Percentiles rank a stretch among this genome's conserved stretches.
Evolutionary conservation across 2,329 filamentous ascomycete genomes (phyloP).

Genomic region (Dactylellina drechsleri): DNA sequence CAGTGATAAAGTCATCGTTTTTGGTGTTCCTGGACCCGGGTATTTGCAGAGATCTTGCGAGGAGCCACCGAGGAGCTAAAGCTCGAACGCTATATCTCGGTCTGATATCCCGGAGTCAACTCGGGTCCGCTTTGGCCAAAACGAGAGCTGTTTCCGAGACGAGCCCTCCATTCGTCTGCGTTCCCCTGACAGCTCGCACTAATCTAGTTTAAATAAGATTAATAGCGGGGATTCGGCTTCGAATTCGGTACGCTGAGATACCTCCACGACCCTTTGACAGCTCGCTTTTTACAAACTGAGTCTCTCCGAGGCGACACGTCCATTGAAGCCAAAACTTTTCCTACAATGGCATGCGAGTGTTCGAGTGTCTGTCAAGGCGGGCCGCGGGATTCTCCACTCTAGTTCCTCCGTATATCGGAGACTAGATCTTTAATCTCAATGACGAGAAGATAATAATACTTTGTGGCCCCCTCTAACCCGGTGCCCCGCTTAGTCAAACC

Average conservation of each 20-base stretch:
- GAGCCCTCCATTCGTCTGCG: conserved; percentile 1
- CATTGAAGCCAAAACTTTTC: too few relatives aligned
- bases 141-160: conserved; percentile 31
- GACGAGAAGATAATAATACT: not conserved
- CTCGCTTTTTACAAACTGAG: too few relatives aligned
- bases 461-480: not conserved
- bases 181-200: not conserved
- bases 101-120: not conserved
- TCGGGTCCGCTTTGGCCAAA: conserved; percentile 5
- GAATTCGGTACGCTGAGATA: conserved; percentile 43
- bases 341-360: too few relatives aligned
- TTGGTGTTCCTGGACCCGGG: conserved; percentile 32
- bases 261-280: conserved; percentile 23
- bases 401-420: conserved; percentile 43
- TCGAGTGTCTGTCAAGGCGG: conserved; percentile 9
- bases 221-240: conserved; percentile 24
- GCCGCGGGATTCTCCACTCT: conserved; percentile 30
- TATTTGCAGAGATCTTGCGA: conserved; percentile 39
- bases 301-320: too few relatives aligned
- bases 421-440: conserved; percentile 5
- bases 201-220: conserved; percentile 6
- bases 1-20: conserved; percentile 32
- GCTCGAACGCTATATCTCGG: too few relatives aligned
- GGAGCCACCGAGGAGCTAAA: conserved; percentile 4
- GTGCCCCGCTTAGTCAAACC: too few relatives aligned